Percentiles rank a stretch among this genome's conserved stretches.
phyloP scores from a whole-genome alignment of 495 filamentous ascomycete genomes.

The Zalerion maritima region DNA sequence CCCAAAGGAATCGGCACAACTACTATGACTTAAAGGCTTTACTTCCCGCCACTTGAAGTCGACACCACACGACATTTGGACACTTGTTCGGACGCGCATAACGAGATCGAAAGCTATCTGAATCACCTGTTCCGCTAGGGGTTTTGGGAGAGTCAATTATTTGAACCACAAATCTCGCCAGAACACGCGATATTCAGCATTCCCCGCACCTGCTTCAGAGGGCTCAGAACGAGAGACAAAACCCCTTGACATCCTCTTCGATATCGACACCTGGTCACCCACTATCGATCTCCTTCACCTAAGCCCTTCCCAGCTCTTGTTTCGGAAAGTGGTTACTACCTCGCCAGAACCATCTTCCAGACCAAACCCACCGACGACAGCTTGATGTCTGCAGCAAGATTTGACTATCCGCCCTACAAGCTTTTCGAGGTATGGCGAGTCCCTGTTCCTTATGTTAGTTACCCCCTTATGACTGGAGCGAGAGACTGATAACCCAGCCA shows the following conservation, averaged over 20 bases:
- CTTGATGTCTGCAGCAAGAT: slow-evolving; percentile 38
- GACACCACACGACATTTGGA: too few species aligned
- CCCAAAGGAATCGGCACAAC: too few species aligned
- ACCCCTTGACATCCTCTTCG: not conserved
- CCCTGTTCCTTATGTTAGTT: not conserved
- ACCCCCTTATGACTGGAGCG: not conserved
- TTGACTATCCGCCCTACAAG: slow-evolving; percentile 33
- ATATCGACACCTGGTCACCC: not conserved
- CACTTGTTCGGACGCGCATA: too few species aligned
- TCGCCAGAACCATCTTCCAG: slow-evolving; percentile 8
- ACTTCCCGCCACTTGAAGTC: too few species aligned
- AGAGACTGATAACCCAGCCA: slow-evolving; percentile 1
- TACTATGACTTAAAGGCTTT: too few species aligned
- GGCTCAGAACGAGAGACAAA: slow-evolving; percentile 1
- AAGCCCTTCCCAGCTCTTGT: slow-evolving; percentile 12
- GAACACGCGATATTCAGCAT: slow-evolving; percentile 10
- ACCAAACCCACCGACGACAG: slow-evolving; percentile 15
- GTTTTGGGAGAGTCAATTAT: too few species aligned
- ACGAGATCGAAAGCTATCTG: too few species aligned
- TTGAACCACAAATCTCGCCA: too few species aligned
- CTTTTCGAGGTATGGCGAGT: slow-evolving; percentile 31
- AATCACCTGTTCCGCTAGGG: too few species aligned
- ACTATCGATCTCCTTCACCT: slow-evolving; percentile 4
- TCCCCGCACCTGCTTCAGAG: slow-evolving; percentile 1
- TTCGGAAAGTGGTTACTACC: slow-evolving; percentile 18